Conservation (phyloP, 257 asterid genomes). For the Agastache rugosa region DNA sequence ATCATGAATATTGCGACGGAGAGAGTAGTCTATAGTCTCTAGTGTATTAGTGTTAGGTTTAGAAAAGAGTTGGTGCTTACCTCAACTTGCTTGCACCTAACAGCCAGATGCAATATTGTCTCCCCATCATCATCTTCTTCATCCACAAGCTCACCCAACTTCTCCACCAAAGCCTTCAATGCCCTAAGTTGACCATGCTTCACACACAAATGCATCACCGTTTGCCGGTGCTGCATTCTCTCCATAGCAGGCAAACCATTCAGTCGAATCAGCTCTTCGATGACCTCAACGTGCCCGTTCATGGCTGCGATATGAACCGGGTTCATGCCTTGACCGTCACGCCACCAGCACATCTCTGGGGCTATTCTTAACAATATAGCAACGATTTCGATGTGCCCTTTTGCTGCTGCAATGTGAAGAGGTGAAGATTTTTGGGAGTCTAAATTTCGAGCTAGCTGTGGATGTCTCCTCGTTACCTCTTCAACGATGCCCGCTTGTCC, state of each 20-base stretch:
- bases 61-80: neutral
- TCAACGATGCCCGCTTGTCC: neutral
- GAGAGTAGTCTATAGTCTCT: too few relatives aligned
- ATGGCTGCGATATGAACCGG: neutral
- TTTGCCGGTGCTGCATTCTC: neutral
- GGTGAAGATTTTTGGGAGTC: neutral
- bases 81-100: neutral
- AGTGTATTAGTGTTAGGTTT: too few relatives aligned
- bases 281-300: neutral
- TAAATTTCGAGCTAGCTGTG: neutral
- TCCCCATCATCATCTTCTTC: slow-evolving; percentile 7
- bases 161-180: neutral
- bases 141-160: neutral
- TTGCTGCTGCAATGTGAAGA: neutral
- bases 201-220: neutral
- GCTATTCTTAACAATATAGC: neutral
- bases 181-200: neutral
- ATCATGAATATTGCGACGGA: too few relatives aligned
- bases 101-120: neutral
- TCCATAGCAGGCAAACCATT: too few relatives aligned
- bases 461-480: neutral
- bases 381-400: neutral
- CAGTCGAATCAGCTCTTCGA: neutral
- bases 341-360: neutral
- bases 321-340: neutral